A percentile compares a stretch with the other conserved stretches of the same genome.
Evolutionary conservation across 169 alveolate species (phyloP).

Genomic region (Fabrea salina): DNA sequence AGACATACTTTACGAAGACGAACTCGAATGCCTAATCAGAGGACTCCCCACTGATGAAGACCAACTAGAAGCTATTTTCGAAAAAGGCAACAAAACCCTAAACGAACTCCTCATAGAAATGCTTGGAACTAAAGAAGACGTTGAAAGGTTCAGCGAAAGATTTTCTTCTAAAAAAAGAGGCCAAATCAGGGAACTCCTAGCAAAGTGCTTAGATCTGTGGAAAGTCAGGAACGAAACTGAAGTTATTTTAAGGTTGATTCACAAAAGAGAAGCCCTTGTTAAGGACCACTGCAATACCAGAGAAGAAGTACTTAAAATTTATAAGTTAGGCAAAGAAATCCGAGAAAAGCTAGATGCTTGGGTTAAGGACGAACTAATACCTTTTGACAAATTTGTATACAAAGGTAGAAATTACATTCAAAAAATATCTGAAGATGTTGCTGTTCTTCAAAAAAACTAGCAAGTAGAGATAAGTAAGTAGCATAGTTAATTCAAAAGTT

Average conservation of each 20-base stretch:
- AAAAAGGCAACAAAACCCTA: background rate
- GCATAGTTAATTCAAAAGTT: too few relatives aligned
- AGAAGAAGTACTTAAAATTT: background rate
- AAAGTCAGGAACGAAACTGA: background rate
- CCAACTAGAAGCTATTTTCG: background rate
- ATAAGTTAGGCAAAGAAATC: background rate
- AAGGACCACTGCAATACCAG: background rate
- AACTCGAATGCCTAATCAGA: background rate
- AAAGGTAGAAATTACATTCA: conserved; percentile 16
- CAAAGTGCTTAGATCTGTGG: background rate
- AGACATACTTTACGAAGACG: background rate
- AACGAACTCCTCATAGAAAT: background rate
- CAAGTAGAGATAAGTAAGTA: too few relatives aligned
- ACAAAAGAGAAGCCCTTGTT: background rate
- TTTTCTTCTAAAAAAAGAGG: background rate
- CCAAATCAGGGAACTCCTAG: background rate
- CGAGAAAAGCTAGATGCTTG: conserved; percentile 5
- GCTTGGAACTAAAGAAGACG: conserved; percentile 29
- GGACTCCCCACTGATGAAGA: background rate
- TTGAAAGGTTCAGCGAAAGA: background rate
- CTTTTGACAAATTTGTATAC: conserved; percentile 9
- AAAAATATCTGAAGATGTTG: conserved; percentile 26
- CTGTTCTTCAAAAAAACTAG: background rate
- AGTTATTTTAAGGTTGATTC: background rate
- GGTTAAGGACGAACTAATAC: background rate